Base-by-base conservation (phyloP, 768 basidiomycete species). In the Phanerochaete sordida region DNA sequence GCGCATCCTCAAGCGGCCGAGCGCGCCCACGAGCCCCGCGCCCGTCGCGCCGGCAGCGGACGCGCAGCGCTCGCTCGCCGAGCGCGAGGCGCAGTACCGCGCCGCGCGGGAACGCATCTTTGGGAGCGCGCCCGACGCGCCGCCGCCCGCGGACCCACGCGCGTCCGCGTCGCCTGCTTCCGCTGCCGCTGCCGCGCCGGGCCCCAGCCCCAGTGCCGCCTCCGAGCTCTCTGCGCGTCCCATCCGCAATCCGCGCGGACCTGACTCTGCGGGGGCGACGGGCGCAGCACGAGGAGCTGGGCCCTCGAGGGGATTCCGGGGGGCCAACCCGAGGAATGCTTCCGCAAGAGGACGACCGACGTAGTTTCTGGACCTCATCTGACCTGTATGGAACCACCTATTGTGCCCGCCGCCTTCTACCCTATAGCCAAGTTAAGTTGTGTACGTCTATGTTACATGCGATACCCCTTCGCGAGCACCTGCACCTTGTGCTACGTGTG, bases 71-170 rank as follows among this genome's bases (percentile, higher is more conserved):
- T 63, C 81, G 3, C 74, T 88, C 2, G 80, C 84, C 33, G 86
- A 89, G 57, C 81, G 89, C 44, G 89, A 90, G 69, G 86, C 83
- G 19, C 80, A 84, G 56, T 92, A 92, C 69, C 81, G 86, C 58
- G 87, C 84, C 21, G 89, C 90, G 2, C 75, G 90, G 27, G 83
- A 86, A 57, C 79, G 90, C 23, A 91, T 92, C 55, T 92, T 91
- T 61, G 84, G 67, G 1, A 63, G 64, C 33, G 45, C 35, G 19
- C 15, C 55, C 7, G 24, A 57, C 19, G 16, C 51, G 37, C 23
- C 21, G 19, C 21, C 48, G 23, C 13, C 16, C 13, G 26, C 50
- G 13, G 52, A 26, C 11, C 7, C 28, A 13, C 3, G 6, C 31
- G 24, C n/a, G 24, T 26, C 15, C 5, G 15, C 48, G 30, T 3